Evolutionary conservation across 2,329 filamentous ascomycete genomes (phyloP).

Genomic region (Westerdykella aurantiaca): DNA sequence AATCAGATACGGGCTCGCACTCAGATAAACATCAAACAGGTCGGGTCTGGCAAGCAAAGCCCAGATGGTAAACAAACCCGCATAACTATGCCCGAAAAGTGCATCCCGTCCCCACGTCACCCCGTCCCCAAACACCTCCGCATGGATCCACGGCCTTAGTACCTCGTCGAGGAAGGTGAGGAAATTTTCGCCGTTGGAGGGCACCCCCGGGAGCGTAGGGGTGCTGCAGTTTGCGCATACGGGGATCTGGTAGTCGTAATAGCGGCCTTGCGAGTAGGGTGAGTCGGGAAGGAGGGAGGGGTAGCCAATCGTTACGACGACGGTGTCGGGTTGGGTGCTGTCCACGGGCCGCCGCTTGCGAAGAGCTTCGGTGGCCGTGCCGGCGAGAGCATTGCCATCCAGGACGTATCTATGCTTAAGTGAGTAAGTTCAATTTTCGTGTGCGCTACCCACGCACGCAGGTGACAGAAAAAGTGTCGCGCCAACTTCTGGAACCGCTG

Average conservation of each 20-base stretch:
- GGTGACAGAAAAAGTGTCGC: background rate
- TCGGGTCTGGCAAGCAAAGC: conserved; percentile 35
- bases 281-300: background rate
- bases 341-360: background rate
- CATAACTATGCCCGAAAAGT: conserved; percentile 43
- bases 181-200: background rate
- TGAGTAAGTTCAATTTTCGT: background rate
- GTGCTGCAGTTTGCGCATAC: background rate
- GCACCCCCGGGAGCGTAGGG: background rate
- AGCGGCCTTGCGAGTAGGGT: background rate
- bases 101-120: conserved; percentile 17
- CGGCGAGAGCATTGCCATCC: conserved; percentile 1
- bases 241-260: conserved; percentile 1
- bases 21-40: conserved; percentile 38
- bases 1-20: conserved; percentile 42
- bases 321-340: background rate
- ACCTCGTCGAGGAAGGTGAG: background rate
- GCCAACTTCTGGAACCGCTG: too few relatives aligned
- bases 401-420: background rate
- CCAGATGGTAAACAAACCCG: conserved; percentile 41
- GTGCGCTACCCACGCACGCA: background rate
- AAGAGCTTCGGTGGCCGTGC: conserved; percentile 1
- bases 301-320: conserved; percentile 1
- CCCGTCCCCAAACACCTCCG: background rate
- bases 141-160: background rate